A percentile compares a stretch with the other conserved stretches of the same genome.
Conservation (phyloP, 1,139 yeast genomes). For the Groenewaldozyma auringiensis region DNA sequence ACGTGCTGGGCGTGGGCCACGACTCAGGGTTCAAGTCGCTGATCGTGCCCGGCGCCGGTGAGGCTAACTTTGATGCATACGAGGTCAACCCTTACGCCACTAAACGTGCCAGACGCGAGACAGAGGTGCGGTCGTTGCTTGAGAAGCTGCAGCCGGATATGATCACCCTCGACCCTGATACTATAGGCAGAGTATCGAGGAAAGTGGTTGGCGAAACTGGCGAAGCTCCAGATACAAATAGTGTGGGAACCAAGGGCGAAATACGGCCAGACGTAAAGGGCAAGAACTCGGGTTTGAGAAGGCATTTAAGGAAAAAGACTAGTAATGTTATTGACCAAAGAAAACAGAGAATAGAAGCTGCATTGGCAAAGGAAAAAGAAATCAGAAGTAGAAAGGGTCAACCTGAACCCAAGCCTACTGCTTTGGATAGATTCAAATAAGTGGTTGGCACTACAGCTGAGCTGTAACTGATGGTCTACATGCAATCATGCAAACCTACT, state of each 20-base stretch:
- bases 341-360: slow-evolving; percentile 70
- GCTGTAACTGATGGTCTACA: too few relatives aligned
- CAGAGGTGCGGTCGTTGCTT: slow-evolving; percentile 76
- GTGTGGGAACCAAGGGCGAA: slow-evolving; percentile 34
- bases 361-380: slow-evolving; percentile 65
- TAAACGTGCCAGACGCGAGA: slow-evolving; percentile 81
- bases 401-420: slow-evolving; percentile 26
- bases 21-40: slow-evolving; percentile 67
- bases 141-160: slow-evolving; percentile 91
- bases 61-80: slow-evolving; percentile 92
- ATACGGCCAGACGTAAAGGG: slow-evolving; percentile 46
- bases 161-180: slow-evolving; percentile 82
- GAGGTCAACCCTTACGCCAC: slow-evolving; percentile 83
- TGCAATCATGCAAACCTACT: too few relatives aligned
- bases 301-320: slow-evolving; percentile 74
- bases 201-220: slow-evolving; percentile 41
- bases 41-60: slow-evolving; percentile 95
- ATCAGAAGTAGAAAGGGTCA: slow-evolving; percentile 47
- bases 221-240: slow-evolving; percentile 36
- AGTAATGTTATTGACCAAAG: slow-evolving; percentile 86
- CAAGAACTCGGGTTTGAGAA: slow-evolving; percentile 76
- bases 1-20: slow-evolving; percentile 86
- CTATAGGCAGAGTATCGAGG: slow-evolving; percentile 53
- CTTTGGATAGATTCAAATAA: slow-evolving; percentile 26
- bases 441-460: too few relatives aligned